Base-by-base conservation (phyloP, 306 rosid genomes). In the Quercus rubra region DNA sequence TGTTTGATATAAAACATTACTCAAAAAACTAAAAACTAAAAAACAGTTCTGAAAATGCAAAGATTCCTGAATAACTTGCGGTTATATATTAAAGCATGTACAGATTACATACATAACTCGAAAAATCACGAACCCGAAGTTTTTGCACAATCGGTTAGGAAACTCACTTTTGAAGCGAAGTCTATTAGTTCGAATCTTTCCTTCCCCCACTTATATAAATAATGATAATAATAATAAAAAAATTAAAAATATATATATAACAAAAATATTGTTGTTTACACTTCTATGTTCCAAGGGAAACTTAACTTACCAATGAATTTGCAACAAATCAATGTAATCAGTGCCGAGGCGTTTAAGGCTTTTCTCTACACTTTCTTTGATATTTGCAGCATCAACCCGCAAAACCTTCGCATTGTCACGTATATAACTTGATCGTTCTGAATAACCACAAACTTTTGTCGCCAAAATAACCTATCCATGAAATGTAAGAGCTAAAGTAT, bases 281-380 rank as follows among this genome's bases (percentile, higher is more conserved):
- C 72, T 17, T 67, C 25, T 33, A 35, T 19, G 49, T 67, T 67
- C 51, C 52, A 9, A 67, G 51, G 55, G 41, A 71, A 62, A 77
- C 61, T 30, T 35, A 55, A 69, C 93, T 76, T 81, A 92, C 99
- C 98, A 95, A 87, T 95, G 99, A 87, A 92, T 92, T 87, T 92
- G 99, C 87, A 92, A 82, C 69, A 95, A 83, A 82, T 92, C 99
- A 79, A 95, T 92, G 90, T 95, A 91, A 76, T 95, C 98, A 74
- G 97, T 92, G 79, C 90, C 90, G 20, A 95, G 98, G 71, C 96
- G 97, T 83, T 87, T 86, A 9, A 92, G 97, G 79, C 97, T 95
- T 86, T 92, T 92, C 92, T 92, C 99, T 23, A 95, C 99, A 78
- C 98, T 91, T 85, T 91, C 99, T 87, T 58, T 91, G 57, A 95